Evolutionary conservation across 495 filamentous ascomycete genomes (phyloP), one percentile per base, ranked within the genome.

Genomic region (Pseudevernia furfuracea): DNA sequence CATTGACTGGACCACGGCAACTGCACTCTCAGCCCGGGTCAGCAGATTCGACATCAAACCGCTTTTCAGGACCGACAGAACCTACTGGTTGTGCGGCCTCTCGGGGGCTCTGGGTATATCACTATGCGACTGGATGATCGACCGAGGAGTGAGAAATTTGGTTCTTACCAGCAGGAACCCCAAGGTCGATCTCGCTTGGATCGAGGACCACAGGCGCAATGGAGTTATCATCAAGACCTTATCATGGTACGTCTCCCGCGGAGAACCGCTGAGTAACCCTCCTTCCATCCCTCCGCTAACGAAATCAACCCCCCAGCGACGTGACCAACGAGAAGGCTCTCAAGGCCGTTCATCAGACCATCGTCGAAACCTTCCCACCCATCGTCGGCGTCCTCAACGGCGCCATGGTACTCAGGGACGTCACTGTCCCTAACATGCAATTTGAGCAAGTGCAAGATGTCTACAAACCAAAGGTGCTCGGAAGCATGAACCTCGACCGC

Each of bases 31-130:
- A 59, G 57, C 25, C 25, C 4, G 57, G 37, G 37, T 59, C 34
- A 59, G 8, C 34, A 59, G 57, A 38, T 28, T 59, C 21, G 57
- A 59, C 15, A 59, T 41, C 34, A 59, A 41, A 59, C 57, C 57
- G 6, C 57, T 59, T 23, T 59, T 59, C 57, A 59, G 23, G 32
- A 38, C 70, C 1, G 60, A 80, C 67, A 82, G 76, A 66, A 78
- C 84, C 0, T 88, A 87, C 66, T 72, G 81, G 49, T 69, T 88
- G 0, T 72, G 82, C 34, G 84, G 84, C 4, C 65, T 87, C 15
- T 83, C 83, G 1, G 78, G 82, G 21, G 80, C 80, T 43, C 74
- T 87, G 7, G 85, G 83, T 19, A 76, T 80, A 59, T 85, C 83
- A 23, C 69, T 87, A 3, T 85, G 82, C 66, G 71, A 77, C 4